phyloP scores from a whole-genome alignment of 257 asterid species.

The Thymus mandschuricus region DNA sequence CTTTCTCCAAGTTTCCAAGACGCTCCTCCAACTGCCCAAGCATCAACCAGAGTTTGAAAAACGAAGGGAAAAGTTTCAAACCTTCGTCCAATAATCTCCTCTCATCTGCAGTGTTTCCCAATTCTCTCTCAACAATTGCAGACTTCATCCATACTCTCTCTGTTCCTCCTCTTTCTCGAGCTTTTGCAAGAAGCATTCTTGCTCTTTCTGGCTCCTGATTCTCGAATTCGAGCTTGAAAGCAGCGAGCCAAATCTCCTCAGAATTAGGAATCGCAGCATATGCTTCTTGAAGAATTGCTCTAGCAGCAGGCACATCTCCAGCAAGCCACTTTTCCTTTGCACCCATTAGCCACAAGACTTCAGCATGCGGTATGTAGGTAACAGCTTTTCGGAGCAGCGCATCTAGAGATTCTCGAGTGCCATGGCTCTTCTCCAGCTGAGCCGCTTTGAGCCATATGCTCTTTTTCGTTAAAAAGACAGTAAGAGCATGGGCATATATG shows the following conservation, averaged over 20 bases:
- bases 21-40: constrained; percentile 92
- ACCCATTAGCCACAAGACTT: constrained; percentile 94
- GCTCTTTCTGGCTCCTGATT: constrained; percentile 94
- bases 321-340: constrained; percentile 99
- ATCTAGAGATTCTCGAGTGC: constrained; percentile 84
- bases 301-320: constrained; percentile 92
- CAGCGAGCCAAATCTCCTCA: constrained; percentile 98
- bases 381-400: constrained; percentile 85
- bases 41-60: constrained; percentile 90
- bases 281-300: constrained; percentile 93
- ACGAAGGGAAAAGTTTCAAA: constrained; percentile 67
- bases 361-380: constrained; percentile 85
- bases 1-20: constrained; percentile 57
- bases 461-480: constrained; percentile 81
- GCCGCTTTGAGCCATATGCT: constrained; percentile 99
- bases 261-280: constrained; percentile 96
- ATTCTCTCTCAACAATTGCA: constrained; percentile 88
- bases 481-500: constrained; percentile 79
- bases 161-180: constrained; percentile 86
- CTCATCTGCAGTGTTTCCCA: constrained; percentile 77
- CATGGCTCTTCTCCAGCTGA: constrained; percentile 94
- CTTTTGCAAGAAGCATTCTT: constrained; percentile 85
- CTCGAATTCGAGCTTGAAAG: constrained; percentile 97
- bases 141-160: constrained; percentile 99
- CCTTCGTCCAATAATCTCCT: constrained; percentile 81